These are phyloP conservation scores for Cladosporium sp. DNA, from an alignment of 2,329 filamentous ascomycete species.

Conservation along the genomic window DNA sequence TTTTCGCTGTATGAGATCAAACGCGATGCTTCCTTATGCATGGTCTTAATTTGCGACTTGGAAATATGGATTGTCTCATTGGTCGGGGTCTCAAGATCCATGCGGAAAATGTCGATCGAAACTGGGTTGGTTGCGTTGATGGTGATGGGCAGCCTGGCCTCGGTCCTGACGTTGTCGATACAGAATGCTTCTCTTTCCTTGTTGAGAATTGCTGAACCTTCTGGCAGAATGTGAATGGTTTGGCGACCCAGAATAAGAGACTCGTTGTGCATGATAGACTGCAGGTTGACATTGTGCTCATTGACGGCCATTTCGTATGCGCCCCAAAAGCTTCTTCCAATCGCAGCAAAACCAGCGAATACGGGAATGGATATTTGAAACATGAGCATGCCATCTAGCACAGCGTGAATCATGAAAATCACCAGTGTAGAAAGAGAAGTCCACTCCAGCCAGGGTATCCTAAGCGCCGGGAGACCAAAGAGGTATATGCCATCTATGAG, in stretches of 20 bases:
- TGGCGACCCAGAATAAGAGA: constrained; percentile 94
- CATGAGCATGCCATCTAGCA: constrained; percentile 83
- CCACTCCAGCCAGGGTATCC: constrained; percentile 96
- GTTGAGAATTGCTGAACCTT: constrained; percentile 85
- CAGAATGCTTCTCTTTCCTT: constrained; percentile 78
- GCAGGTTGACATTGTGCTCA: constrained; percentile 86
- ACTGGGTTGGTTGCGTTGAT: constrained; percentile 92
- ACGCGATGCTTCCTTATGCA: constrained; percentile 67
- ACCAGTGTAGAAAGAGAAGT: constrained; percentile 67
- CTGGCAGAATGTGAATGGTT: constrained; percentile 94
- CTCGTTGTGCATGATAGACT: constrained; percentile 81
- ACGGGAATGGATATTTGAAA: constrained; percentile 80
- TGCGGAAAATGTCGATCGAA: constrained; percentile 79
- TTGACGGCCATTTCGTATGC: constrained; percentile 80
- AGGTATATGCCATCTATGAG: constrained; percentile 80
- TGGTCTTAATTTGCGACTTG: constrained; percentile 66
- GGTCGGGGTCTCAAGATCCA: constrained; percentile 73
- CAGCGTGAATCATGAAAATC: constrained; percentile 66
- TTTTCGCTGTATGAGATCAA: constrained; percentile 44
- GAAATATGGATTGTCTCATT: constrained; percentile 77
- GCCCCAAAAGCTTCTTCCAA: constrained; percentile 82
- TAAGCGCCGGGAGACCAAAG: constrained; percentile 77
- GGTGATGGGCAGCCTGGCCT: constrained; percentile 70
- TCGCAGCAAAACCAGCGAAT: constrained; percentile 64
- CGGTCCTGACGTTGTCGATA: constrained; percentile 58